Conservation (phyloP, 208 protist species). For the Trypanosoma brucei region DNA sequence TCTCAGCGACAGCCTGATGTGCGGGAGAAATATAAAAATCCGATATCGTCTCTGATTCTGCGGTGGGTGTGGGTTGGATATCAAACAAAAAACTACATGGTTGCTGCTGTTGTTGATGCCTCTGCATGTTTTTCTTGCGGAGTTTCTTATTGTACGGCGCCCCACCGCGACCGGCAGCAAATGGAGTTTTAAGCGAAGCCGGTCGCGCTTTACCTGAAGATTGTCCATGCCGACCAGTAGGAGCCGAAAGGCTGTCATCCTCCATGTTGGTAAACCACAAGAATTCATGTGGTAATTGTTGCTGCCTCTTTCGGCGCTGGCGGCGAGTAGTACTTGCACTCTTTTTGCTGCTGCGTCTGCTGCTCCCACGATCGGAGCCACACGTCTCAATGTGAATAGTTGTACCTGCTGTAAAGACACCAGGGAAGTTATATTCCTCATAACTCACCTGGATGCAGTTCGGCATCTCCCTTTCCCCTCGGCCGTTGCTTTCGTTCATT, state of each 20-base stretch:
- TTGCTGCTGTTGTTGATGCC: constrained; percentile 6
- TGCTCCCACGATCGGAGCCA: constrained; percentile 35
- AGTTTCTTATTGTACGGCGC: constrained; percentile 62
- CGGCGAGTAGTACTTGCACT: constrained; percentile 22
- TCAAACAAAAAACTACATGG: neutral
- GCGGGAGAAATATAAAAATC: constrained; percentile 78
- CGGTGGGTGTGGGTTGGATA: neutral
- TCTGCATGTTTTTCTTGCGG: constrained; percentile 37
- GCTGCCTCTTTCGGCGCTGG: constrained; percentile 8
- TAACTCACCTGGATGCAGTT: constrained; percentile 17
- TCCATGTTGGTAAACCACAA: constrained; percentile 12
- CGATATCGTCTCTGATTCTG: constrained; percentile 11
- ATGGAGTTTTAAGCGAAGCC: constrained; percentile 17
- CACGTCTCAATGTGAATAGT: constrained; percentile 19
- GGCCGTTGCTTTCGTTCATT: neutral
- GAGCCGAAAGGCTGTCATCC: constrained; percentile 18
- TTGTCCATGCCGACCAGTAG: neutral
- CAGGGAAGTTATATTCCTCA: constrained; percentile 15
- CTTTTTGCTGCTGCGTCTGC: constrained; percentile 34
- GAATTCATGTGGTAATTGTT: constrained; percentile 7
- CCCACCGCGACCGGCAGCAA: constrained; percentile 16
- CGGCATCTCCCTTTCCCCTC: constrained; percentile 3
- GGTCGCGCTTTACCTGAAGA: neutral
- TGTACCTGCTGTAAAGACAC: constrained; percentile 16
- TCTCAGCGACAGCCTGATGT: constrained; percentile 66